Evolutionary conservation across 1,284 basidiomycete species (phyloP).

Genomic region (Puccinia sorghi): DNA sequence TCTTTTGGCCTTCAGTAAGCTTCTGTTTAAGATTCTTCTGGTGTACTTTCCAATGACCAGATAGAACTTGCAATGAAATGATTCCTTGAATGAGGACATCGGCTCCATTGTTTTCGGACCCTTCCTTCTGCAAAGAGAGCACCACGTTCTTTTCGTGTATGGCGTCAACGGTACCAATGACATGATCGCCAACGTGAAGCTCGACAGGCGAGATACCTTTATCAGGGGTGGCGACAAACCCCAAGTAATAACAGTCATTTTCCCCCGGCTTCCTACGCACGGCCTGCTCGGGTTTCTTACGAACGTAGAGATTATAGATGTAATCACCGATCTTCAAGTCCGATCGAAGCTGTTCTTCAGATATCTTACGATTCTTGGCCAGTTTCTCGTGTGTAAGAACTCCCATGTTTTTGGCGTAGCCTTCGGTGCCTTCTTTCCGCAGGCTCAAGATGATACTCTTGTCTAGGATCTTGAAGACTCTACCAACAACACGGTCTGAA

Average conservation of each 20-base stretch:
- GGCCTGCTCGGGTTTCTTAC: constrained; percentile 53
- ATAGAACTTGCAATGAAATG: constrained; percentile 80
- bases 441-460: constrained; percentile 57
- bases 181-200: constrained; percentile 73
- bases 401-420: constrained; percentile 13
- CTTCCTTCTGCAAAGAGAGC: constrained; percentile 66
- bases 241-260: constrained; percentile 53
- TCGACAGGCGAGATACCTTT: constrained; percentile 54
- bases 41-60: constrained; percentile 72
- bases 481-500: constrained; percentile 55
- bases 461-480: constrained; percentile 55
- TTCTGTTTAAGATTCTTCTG: constrained; percentile 70
- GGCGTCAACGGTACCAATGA: constrained; percentile 71
- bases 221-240: neutral
- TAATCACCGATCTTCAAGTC: constrained; percentile 55
- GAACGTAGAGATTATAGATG: constrained; percentile 55
- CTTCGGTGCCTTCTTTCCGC: constrained; percentile 51
- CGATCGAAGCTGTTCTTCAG: constrained; percentile 53
- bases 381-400: constrained; percentile 22
- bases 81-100: constrained; percentile 63
- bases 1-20: constrained; percentile 71
- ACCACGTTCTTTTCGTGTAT: constrained; percentile 82
- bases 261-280: constrained; percentile 54
- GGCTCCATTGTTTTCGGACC: constrained; percentile 64
- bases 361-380: constrained; percentile 50